Percentiles rank a stretch among this genome's conserved stretches.
These are phyloP conservation scores for Immersiporthe knoxdaviesiana DNA, from an alignment of 2,329 filamentous ascomycete genomes.

Conservation along the genomic window DNA sequence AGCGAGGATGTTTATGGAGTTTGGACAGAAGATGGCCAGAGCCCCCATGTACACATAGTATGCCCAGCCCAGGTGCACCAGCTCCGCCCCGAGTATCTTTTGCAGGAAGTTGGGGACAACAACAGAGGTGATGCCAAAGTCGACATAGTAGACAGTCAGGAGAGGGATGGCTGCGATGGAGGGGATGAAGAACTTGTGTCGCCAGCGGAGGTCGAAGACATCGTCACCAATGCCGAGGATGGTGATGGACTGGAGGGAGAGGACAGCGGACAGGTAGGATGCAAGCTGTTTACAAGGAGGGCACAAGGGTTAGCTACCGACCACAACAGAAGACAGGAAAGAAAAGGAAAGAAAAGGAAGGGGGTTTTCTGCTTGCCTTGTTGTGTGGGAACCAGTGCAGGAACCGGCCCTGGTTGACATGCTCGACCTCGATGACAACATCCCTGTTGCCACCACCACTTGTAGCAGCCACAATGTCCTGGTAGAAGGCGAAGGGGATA, in stretches of 20 bases:
- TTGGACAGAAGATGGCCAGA: constrained; percentile 95
- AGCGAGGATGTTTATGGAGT: constrained; percentile 99
- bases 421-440: constrained; percentile 72
- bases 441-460: constrained; percentile 92
- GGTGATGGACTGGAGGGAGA: constrained; percentile 87
- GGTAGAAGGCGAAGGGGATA: constrained; percentile 96
- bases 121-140: constrained; percentile 95
- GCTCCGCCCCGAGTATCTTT: constrained; percentile 74
- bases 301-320: constrained; percentile 2
- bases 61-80: constrained; percentile 78
- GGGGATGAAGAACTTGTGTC: constrained; percentile 97
- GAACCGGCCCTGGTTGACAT: constrained; percentile 80
- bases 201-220: constrained; percentile 97
- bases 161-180: constrained; percentile 92
- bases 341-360: background rate
- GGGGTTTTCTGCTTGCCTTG: constrained; percentile 62
- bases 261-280: constrained; percentile 90
- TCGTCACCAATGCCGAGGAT: constrained; percentile 94
- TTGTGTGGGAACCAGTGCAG: constrained; percentile 92
- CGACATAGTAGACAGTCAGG: constrained; percentile 96
- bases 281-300: constrained; percentile 67
- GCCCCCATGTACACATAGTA: constrained; percentile 99
- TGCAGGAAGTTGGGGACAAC: constrained; percentile 87
- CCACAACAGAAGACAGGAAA: background rate
- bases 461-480: constrained; percentile 93